phyloP scores from a whole-genome alignment of 768 basidiomycete genomes.

The Crassisporium funariophilum region DNA sequence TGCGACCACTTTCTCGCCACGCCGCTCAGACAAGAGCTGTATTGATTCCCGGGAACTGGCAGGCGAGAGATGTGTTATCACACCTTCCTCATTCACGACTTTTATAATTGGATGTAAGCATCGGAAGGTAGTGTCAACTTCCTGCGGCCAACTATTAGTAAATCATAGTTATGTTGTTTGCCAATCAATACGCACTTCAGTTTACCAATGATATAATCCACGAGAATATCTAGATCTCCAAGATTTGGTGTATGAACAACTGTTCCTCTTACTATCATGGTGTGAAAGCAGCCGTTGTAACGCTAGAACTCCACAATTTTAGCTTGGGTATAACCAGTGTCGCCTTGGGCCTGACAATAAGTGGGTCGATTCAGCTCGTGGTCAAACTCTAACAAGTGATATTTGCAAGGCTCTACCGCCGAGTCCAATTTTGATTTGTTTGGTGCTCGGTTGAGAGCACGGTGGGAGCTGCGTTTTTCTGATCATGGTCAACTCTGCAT shows the following conservation, averaged over 20 bases:
- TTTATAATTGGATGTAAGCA: slow-evolving; percentile 3
- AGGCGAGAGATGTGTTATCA: slow-evolving; percentile 53
- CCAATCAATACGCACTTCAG: background rate
- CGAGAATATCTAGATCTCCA: slow-evolving; percentile 54
- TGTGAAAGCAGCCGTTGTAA: background rate
- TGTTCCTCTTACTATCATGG: slow-evolving; percentile 47
- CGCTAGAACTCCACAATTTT: no score
- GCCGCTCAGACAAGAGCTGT: slow-evolving; percentile 25
- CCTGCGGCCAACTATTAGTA: background rate
- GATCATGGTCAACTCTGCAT: background rate
- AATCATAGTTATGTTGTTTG: background rate
- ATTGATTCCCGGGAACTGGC: slow-evolving; percentile 37
- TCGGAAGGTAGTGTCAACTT: background rate
- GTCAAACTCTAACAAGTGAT: no score
- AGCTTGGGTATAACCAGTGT: no score
- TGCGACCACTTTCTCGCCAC: slow-evolving; percentile 21
- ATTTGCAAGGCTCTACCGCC: no score
- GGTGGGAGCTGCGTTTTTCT: no score
- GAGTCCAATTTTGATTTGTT: no score
- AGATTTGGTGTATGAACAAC: slow-evolving; percentile 59
- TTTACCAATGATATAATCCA: slow-evolving; percentile 57
- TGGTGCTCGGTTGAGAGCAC: no score
- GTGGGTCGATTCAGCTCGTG: no score
- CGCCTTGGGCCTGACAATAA: no score
- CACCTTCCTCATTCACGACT: slow-evolving; percentile 43